A percentile compares a stretch with the other conserved stretches of the same genome.
Conservation (phyloP, 768 basidiomycete species). For the Pleurotus eryngii region DNA sequence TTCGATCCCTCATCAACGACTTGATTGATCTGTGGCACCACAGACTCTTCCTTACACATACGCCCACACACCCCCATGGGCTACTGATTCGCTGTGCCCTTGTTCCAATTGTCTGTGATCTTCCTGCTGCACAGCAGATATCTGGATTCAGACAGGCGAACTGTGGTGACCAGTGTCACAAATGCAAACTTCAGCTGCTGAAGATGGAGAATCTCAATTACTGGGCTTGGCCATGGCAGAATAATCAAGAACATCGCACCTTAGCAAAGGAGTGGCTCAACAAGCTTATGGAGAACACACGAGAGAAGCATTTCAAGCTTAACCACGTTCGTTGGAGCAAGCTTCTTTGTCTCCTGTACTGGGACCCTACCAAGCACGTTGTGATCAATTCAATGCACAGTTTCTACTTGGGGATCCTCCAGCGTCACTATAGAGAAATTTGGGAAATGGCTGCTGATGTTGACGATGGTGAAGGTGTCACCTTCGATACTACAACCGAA, state of each 20-base stretch:
- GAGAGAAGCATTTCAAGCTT: conserved; percentile 10
- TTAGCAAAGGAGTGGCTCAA: neutral
- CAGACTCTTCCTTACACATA: neutral
- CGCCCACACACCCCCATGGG: neutral
- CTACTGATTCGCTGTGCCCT: neutral
- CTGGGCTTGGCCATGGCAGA: no score
- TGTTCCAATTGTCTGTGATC: conserved; percentile 28
- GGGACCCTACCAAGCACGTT: conserved; percentile 22
- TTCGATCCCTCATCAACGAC: no score
- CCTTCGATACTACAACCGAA: neutral
- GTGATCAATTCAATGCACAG: conserved; percentile 36
- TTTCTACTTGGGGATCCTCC: conserved; percentile 25
- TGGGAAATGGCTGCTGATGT: conserved; percentile 12
- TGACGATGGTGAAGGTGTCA: conserved; percentile 3
- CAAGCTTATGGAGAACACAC: conserved; percentile 9
- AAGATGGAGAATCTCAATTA: no score
- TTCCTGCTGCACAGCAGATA: conserved; percentile 22
- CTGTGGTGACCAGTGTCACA: no score
- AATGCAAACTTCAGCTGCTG: no score
- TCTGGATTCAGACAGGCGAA: no score
- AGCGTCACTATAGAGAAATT: conserved; percentile 21
- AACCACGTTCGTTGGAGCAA: conserved; percentile 25
- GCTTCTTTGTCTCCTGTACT: conserved; percentile 30
- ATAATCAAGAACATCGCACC: no score
- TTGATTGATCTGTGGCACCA: no score